phyloP scores from a whole-genome alignment of 495 filamentous ascomycete species.

The Chaetomium cochliodes region DNA sequence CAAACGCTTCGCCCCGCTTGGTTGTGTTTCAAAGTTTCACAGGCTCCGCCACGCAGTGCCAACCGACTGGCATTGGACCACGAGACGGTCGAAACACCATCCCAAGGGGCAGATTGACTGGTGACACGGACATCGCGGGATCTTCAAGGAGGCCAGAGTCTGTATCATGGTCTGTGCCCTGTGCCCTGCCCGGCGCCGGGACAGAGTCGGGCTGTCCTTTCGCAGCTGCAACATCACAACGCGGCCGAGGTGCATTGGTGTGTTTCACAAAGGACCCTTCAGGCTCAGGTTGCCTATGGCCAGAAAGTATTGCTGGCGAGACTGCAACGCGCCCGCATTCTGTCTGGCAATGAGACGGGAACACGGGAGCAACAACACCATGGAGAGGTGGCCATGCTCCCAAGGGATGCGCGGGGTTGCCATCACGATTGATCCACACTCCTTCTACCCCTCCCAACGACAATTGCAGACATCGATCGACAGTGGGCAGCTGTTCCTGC shows the following conservation, averaged over 20 bases:
- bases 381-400: not conserved
- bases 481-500: constrained; percentile 5
- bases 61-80: constrained; percentile 3
- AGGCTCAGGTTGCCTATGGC: not conserved
- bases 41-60: not conserved
- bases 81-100: constrained; percentile 5
- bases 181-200: too few relatives aligned
- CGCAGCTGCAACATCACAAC: not conserved
- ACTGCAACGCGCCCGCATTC: not conserved
- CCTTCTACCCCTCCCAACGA: not conserved
- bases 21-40: constrained; percentile 13
- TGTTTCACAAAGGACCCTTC: not conserved
- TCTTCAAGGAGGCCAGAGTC: not conserved
- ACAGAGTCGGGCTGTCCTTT: not conserved
- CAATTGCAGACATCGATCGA: constrained; percentile 1
- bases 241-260: not conserved
- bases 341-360: not conserved
- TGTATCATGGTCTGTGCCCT: constrained; percentile 4
- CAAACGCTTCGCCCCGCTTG: not conserved
- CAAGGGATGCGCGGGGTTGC: not conserved
- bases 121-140: constrained; percentile 14
- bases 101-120: not conserved
- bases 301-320: not conserved
- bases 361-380: not conserved
- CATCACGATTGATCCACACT: not conserved